These are phyloP conservation scores for Babesia ovata DNA, from an alignment of 169 alveolate genomes.

Conservation along the genomic window DNA sequence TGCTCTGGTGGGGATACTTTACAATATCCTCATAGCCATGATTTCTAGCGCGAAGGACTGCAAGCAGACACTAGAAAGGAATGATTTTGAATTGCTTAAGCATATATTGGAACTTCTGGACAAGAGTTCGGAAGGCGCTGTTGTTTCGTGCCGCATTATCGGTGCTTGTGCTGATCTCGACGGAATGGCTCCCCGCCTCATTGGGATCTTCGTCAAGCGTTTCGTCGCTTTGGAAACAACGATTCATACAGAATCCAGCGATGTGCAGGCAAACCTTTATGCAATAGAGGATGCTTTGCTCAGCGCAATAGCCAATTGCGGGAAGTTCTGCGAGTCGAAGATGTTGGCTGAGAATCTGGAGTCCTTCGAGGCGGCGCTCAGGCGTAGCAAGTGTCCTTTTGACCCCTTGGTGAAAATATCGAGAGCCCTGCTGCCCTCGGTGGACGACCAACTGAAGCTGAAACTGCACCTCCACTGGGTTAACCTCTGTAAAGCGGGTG, in stretches of 20 bases:
- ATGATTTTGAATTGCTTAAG: constrained; percentile 52
- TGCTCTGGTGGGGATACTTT: constrained; percentile 15
- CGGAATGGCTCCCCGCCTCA: constrained; percentile 36
- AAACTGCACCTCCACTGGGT: constrained; percentile 41
- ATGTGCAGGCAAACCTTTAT: not conserved
- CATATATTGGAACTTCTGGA: constrained; percentile 39
- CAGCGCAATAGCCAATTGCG: constrained; percentile 59
- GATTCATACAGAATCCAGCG: not conserved
- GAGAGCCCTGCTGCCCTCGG: constrained; percentile 62
- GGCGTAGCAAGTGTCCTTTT: constrained; percentile 7
- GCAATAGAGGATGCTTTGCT: constrained; percentile 44
- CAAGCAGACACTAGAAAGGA: constrained; percentile 19
- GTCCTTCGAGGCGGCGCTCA: constrained; percentile 65
- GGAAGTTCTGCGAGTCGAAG: constrained; percentile 49
- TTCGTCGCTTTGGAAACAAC: constrained; percentile 41
- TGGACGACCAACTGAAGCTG: constrained; percentile 42
- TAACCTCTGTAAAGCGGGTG: constrained; percentile 1
- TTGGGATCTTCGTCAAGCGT: constrained; percentile 53
- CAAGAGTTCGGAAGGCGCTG: constrained; percentile 17
- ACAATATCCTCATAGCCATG: constrained; percentile 29
- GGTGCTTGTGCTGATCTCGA: constrained; percentile 23
- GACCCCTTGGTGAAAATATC: constrained; percentile 51
- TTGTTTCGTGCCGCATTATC: constrained; percentile 37
- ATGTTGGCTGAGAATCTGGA: constrained; percentile 45
- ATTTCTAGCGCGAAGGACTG: constrained; percentile 27